Base-by-base conservation (phyloP, 2,329 filamentous ascomycete genomes). In the Bipolaris victoriae region DNA sequence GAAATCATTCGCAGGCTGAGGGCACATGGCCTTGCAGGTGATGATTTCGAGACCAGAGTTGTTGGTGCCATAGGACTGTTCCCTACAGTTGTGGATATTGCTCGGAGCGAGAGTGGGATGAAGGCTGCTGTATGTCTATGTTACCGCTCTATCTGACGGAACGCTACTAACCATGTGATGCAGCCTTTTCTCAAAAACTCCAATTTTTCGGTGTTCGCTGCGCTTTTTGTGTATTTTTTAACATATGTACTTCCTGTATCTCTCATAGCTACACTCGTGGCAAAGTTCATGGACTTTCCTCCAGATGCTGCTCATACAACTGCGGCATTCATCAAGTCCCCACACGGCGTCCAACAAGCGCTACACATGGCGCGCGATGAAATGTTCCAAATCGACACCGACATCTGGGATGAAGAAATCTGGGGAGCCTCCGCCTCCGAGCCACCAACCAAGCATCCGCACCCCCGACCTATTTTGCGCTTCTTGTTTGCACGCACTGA, bases 401-500 rank as follows among this genome's bases (percentile, higher is more conserved):
- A 88, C 64, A 80, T 80, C 65, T 88, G 85, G 84, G 80, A 80
- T 18, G 80, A 82, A 53, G 83, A 86, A 56, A 76, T 88, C 39
- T 88, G 86, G 86, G 85, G 84, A 1, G 77, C 80, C 18, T 73
- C 76, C 1, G 60, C 70, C 44, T 56, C 52, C 4, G 58, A 54
- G 41, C 60, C 62, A 4, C 33, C 62, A 33, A 56, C 66, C 7
- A 36, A 57, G 31, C 64, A 72, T 39, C 62, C 67, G 15, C 67
- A 77, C 44, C 68, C 77, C 7, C 70, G 79, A 1, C 75, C 81
- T 3, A 80, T 79, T 49, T 60, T 88, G 40, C 80, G 81, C 49
- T 86, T 88, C 66, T 82, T 86, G 62, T 88, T 86, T 70, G 85
- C 83, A 1, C 75, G 81, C 35, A 75, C 82, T 46, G 86, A 88